Evolutionary conservation across 768 basidiomycete genomes (phyloP).

Genomic region (Cystoderma amianthinum): DNA sequence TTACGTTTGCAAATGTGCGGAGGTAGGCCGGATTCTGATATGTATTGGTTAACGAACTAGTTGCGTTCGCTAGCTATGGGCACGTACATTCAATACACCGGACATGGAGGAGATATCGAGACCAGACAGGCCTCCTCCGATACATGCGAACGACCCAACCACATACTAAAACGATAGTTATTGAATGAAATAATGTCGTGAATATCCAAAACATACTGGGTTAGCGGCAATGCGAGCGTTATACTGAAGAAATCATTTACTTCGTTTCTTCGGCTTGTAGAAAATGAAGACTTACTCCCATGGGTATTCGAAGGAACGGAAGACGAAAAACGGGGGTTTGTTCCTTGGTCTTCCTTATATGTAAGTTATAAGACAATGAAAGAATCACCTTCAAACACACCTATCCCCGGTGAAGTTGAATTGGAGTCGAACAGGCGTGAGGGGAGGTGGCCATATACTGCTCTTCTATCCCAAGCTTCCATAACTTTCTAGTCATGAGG

Average conservation of each 20-base stretch:
- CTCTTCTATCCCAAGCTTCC: neutral
- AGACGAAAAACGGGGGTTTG: too few relatives aligned
- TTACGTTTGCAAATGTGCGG: slow-evolving; percentile 25
- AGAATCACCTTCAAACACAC: too few relatives aligned
- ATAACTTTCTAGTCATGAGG: neutral
- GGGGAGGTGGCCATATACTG: neutral
- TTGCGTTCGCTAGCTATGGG: neutral
- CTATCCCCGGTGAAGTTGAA: too few relatives aligned
- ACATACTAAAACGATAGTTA: slow-evolving; percentile 49
- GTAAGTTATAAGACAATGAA: too few relatives aligned
- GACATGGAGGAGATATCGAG: slow-evolving; percentile 83
- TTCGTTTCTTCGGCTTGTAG: neutral
- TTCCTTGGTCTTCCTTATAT: too few relatives aligned
- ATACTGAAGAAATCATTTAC: slow-evolving; percentile 9
- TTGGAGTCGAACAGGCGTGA: neutral
- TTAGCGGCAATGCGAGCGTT: slow-evolving; percentile 25
- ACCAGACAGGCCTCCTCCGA: slow-evolving; percentile 75
- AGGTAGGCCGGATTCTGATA: slow-evolving; percentile 29
- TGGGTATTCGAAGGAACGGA: slow-evolving; percentile 1
- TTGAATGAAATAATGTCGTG: neutral
- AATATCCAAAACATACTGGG: slow-evolving; percentile 11
- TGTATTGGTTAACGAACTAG: slow-evolving; percentile 7
- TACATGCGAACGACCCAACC: slow-evolving; percentile 77
- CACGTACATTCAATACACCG: slow-evolving; percentile 47
- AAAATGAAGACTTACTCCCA: slow-evolving; percentile 5